Conservation (phyloP, 352 stramenopile species). For the Phytophthora hybrid region DNA sequence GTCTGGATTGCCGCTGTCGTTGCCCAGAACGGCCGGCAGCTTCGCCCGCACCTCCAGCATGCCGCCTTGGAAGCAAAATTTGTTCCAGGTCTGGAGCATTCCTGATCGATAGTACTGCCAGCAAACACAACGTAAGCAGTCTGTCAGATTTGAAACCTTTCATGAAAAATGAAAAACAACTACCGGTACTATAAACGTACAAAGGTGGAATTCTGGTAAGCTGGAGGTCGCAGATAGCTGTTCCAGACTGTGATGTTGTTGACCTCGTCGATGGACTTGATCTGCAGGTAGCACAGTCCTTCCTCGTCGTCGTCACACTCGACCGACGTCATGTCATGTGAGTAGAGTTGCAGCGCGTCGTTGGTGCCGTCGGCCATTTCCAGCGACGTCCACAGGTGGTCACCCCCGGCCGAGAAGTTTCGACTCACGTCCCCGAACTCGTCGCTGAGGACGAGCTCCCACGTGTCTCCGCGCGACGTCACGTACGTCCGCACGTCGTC, state of each 20-base stretch:
- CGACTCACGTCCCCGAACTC: slow-evolving; percentile 61
- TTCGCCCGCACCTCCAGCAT: slow-evolving; percentile 92
- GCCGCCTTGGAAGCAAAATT: slow-evolving; percentile 94
- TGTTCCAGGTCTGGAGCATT: slow-evolving; percentile 94
- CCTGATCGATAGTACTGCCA: slow-evolving; percentile 75
- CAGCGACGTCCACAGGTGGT: slow-evolving; percentile 71
- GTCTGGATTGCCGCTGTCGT: slow-evolving; percentile 71
- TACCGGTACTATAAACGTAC: slow-evolving; percentile 39
- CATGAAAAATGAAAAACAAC: background rate
- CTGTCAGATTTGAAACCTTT: background rate
- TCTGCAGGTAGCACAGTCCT: slow-evolving; percentile 63
- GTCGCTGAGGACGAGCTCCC: slow-evolving; percentile 77
- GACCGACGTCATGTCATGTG: slow-evolving; percentile 70
- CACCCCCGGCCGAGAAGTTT: slow-evolving; percentile 63
- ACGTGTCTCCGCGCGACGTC: slow-evolving; percentile 58
- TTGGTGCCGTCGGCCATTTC: slow-evolving; percentile 81
- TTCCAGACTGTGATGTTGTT: slow-evolving; percentile 78
- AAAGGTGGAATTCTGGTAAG: slow-evolving; percentile 60
- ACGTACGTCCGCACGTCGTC: slow-evolving; percentile 51
- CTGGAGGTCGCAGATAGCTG: slow-evolving; percentile 62
- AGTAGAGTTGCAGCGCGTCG: slow-evolving; percentile 67
- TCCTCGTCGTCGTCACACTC: slow-evolving; percentile 53
- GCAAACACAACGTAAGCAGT: background rate
- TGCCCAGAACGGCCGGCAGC: slow-evolving; percentile 84
- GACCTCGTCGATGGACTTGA: slow-evolving; percentile 63